Evolutionary conservation across 2,329 filamentous ascomycete genomes (phyloP).

Genomic region (Pseudocercospora fuligena): DNA sequence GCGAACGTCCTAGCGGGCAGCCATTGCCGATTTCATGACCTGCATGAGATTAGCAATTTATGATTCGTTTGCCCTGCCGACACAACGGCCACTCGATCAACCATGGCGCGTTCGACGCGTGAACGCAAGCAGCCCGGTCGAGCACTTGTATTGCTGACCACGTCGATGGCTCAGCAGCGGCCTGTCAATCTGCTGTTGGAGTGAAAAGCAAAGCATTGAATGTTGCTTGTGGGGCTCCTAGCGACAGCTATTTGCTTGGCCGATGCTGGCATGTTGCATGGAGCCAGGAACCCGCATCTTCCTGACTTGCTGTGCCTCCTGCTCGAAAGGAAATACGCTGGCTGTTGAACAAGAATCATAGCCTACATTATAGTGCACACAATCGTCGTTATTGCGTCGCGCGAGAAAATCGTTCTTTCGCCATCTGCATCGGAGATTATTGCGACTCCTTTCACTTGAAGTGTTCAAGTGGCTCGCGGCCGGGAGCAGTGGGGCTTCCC

Average conservation of each 20-base stretch:
- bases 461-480: not conserved
- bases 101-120: not conserved
- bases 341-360: not conserved
- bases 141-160: not conserved
- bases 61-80: constrained; percentile 6
- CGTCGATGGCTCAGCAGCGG: not conserved
- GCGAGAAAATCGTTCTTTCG: constrained; percentile 19
- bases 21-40: constrained; percentile 8
- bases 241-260: not conserved
- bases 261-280: not conserved
- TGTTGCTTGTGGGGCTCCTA: not conserved
- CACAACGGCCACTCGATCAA: not conserved
- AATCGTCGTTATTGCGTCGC: not conserved
- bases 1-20: constrained; percentile 2
- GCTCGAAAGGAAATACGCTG: not conserved
- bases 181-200: too few species aligned
- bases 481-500: not conserved
- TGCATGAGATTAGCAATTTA: constrained; percentile 1
- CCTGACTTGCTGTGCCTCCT: too few species aligned
- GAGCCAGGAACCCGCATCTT: not conserved
- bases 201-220: not conserved
- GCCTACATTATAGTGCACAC: too few species aligned
- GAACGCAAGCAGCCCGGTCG: not conserved
- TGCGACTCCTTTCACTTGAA: constrained; percentile 5
- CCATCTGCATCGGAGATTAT: constrained; percentile 19